Evolutionary conservation across 2,329 filamentous ascomycete species (phyloP).

Genomic region (Gnomoniopsis smithogilvyi): DNA sequence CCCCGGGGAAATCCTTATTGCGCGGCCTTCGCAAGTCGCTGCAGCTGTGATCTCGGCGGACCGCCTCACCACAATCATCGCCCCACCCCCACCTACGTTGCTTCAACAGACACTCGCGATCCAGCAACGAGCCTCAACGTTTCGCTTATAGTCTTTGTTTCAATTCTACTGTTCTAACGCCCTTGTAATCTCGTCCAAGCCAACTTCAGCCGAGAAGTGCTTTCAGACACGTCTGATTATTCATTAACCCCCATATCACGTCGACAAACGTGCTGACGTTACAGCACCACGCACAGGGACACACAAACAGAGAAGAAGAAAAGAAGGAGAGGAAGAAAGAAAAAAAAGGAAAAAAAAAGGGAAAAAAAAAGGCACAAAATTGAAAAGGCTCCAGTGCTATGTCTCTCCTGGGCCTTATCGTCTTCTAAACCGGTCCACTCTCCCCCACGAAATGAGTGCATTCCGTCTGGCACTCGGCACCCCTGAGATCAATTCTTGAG

Average conservation of each 20-base stretch:
- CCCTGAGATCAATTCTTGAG: background rate
- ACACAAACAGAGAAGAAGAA: no score
- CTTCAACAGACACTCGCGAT: background rate
- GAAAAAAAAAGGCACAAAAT: background rate
- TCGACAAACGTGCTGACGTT: background rate
- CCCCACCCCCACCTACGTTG: background rate
- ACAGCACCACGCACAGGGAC: background rate
- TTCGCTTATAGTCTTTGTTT: background rate
- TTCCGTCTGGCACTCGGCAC: no score
- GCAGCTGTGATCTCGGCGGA: background rate
- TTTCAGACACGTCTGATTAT: background rate
- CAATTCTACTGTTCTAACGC: background rate
- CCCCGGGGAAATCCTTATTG: background rate
- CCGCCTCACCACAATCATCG: background rate
- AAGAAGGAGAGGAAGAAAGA: no score
- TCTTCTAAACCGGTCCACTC: conserved; percentile 20
- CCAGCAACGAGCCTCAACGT: background rate
- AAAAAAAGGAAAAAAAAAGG: background rate
- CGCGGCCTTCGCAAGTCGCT: background rate
- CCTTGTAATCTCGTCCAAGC: background rate
- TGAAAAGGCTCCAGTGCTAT: background rate
- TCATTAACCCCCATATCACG: background rate
- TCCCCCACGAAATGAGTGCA: background rate
- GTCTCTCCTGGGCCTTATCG: background rate
- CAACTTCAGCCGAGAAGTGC: background rate